These are phyloP conservation scores for Phragmites australis DNA, from an alignment of 176 grass and related monocot species.

Conservation along the genomic window DNA sequence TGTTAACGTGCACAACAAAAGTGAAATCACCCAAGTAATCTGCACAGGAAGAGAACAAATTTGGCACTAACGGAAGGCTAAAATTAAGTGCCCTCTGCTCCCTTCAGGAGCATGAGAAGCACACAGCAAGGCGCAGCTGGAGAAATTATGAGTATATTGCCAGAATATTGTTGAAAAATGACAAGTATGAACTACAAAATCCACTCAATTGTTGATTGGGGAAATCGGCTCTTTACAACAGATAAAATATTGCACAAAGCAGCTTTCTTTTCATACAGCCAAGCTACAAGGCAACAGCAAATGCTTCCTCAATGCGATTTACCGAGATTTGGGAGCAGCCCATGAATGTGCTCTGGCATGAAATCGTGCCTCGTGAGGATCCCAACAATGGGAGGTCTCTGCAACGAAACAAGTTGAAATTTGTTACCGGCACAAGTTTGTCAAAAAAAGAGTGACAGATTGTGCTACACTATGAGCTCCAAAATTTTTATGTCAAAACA, in stretches of 20 bases:
- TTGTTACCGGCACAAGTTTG: background rate
- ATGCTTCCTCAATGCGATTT: slow-evolving; percentile 45
- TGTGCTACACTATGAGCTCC: background rate
- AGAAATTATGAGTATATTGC: background rate
- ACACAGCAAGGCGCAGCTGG: background rate
- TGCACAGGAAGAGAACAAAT: background rate
- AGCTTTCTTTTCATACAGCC: slow-evolving; percentile 5
- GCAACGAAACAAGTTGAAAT: slow-evolving; percentile 40
- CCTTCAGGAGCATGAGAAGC: slow-evolving; percentile 3
- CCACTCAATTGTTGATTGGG: background rate
- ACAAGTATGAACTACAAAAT: background rate
- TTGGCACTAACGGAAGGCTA: background rate
- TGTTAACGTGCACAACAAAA: background rate
- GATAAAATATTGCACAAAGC: slow-evolving; percentile 21
- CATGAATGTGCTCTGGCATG: slow-evolving; percentile 82
- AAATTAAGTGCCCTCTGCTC: background rate
- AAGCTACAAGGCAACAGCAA: slow-evolving; percentile 11
- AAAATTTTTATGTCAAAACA: background rate
- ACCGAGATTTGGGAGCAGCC: slow-evolving; percentile 72
- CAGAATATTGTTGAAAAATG: no score
- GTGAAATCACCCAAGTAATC: background rate
- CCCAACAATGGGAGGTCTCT: slow-evolving; percentile 90
- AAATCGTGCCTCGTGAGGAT: slow-evolving; percentile 96
- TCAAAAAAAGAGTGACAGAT: background rate
- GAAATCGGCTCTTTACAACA: slow-evolving; percentile 16